Evolutionary conservation across 352 stramenopile species (phyloP).

Genomic region (Thalassiosira allenii): DNA sequence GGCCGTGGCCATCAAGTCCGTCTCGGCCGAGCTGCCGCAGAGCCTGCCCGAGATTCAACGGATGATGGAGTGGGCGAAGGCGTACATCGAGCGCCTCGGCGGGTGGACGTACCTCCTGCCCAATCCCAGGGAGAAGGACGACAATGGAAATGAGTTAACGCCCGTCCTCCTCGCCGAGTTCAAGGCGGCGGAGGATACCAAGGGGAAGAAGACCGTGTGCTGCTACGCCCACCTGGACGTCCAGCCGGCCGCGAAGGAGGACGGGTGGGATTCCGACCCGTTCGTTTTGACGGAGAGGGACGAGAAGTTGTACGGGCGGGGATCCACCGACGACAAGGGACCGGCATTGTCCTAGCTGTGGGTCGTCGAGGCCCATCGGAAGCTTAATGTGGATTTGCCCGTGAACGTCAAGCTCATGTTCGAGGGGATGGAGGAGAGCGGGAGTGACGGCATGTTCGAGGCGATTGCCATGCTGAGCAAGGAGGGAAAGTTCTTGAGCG

Average conservation of each 20-base stretch:
- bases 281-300: slow-evolving; percentile 85
- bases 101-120: slow-evolving; percentile 56
- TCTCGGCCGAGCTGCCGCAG: slow-evolving; percentile 74
- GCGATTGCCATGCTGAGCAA: slow-evolving; percentile 73
- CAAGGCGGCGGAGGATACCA: slow-evolving; percentile 34
- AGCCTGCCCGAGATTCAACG: slow-evolving; percentile 70
- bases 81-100: slow-evolving; percentile 71
- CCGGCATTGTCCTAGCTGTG: slow-evolving; percentile 84
- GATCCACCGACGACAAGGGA: slow-evolving; percentile 87
- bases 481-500: slow-evolving; percentile 72
- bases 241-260: slow-evolving; percentile 79
- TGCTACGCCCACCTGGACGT: slow-evolving; percentile 87
- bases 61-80: slow-evolving; percentile 81
- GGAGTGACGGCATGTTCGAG: slow-evolving; percentile 81
- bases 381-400: slow-evolving; percentile 71
- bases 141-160: slow-evolving; percentile 63
- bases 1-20: slow-evolving; percentile 68
- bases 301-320: slow-evolving; percentile 85
- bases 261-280: slow-evolving; percentile 86
- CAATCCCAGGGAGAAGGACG: slow-evolving; percentile 64
- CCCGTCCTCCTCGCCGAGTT: slow-evolving; percentile 81
- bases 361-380: slow-evolving; percentile 78
- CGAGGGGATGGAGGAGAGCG: slow-evolving; percentile 86
- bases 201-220: slow-evolving; percentile 80
- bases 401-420: slow-evolving; percentile 86